Evolutionary conservation across 2,329 filamentous ascomycete genomes (phyloP), one percentile per base, ranked within the genome.

Genomic region (Calycina marina): DNA sequence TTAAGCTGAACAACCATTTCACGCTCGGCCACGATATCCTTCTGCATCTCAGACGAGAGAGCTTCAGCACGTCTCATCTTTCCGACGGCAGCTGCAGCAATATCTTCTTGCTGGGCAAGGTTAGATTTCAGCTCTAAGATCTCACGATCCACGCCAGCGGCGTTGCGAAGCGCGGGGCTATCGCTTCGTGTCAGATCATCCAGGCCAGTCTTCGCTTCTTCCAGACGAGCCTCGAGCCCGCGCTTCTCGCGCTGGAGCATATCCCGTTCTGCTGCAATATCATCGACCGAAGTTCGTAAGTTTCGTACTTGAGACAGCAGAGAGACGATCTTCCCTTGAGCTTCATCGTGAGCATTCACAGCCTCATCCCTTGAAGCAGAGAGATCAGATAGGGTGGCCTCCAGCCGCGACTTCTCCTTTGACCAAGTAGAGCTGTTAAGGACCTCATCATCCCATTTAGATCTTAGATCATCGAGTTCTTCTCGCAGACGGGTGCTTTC

Each of bases 391-490:
- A 98, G 65, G 4, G 85, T 92, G 38, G 85, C 74, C 54, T 96
- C 88, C 25, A 98, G 67, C 11, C 88, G 77, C 11, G 84, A 71
- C 63, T 96, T 96, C 60, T 98, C 88, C 61, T 98, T 98, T 9
- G 86, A 86, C 86, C 90, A 96, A 1, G 88, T 93, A 11, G 85
- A 93, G 56, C 84, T 93, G 59, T 96, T 96, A 46, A 96, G 72
- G 8, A 96, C 84, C 58, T 98, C 88, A 47, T 96, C 84, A 49
- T 98, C 90, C 88, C 90, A 96, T 60, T 96, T 96, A 45, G 77
- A 85, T 43, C 90, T 76, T 37, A 96, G 68, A 48, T 93, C 85
- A 47, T 98, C 90, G 14, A 96, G 73, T 57, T 98, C 90, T 53
- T 96, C 88, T n/a, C 88, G 78, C 32, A 98, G 67, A 27, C 84